Conservation (phyloP, 805 yeast species). For the Kuraishia ogatae region DNA sequence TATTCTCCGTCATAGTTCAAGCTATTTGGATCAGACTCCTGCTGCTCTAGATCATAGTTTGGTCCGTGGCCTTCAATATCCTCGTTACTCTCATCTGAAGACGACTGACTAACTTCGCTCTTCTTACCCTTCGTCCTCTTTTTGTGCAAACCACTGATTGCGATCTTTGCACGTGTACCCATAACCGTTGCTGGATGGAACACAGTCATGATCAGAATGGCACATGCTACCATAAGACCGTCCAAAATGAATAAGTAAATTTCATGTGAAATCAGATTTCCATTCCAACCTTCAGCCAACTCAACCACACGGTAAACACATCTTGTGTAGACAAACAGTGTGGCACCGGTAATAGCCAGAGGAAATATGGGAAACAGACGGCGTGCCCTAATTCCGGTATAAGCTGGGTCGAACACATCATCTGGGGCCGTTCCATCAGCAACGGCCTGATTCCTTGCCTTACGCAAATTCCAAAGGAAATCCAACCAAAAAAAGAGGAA, state of each 20-base stretch:
- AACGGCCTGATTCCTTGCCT: conserved; percentile 16
- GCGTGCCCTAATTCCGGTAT: conserved; percentile 24
- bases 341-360: conserved; percentile 34
- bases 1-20: no score
- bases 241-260: conserved; percentile 51
- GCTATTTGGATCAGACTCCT: no score
- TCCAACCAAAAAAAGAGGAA: conserved; percentile 44
- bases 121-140: background rate
- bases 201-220: conserved; percentile 36
- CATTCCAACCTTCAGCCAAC: conserved; percentile 64
- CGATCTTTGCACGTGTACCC: conserved; percentile 11
- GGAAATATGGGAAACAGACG: conserved; percentile 34
- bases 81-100: background rate
- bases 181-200: conserved; percentile 60
- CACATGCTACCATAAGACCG: conserved; percentile 50
- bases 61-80: background rate
- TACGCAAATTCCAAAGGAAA: conserved; percentile 33
- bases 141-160: background rate
- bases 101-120: background rate
- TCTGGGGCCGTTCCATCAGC: conserved; percentile 12
- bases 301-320: conserved; percentile 71
- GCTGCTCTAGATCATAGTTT: background rate
- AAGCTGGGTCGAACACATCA: conserved; percentile 26
- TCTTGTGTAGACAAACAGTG: conserved; percentile 50
- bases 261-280: conserved; percentile 55